phyloP scores from a whole-genome alignment of 2,329 filamentous ascomycete species.

The Diaporthe sp. region DNA sequence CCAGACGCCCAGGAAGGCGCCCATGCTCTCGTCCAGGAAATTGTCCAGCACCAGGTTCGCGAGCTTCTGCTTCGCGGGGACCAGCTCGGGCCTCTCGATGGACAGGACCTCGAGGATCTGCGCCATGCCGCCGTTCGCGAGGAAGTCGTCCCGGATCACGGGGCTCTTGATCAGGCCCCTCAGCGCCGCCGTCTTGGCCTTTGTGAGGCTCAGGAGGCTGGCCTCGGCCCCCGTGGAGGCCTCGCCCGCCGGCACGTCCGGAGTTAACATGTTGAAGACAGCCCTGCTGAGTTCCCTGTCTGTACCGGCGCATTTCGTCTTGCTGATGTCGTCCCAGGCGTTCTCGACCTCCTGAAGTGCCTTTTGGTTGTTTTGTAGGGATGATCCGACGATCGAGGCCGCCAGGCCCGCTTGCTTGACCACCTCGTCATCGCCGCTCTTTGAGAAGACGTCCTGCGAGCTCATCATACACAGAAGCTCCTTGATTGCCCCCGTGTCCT shows the following conservation, averaged over 20 bases:
- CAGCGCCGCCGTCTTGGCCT: slow-evolving; percentile 62
- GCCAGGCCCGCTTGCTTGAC: slow-evolving; percentile 59
- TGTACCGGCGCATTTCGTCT: slow-evolving; percentile 51
- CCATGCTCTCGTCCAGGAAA: slow-evolving; percentile 76
- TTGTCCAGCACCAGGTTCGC: slow-evolving; percentile 72
- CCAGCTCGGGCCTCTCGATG: slow-evolving; percentile 61
- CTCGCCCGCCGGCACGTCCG: slow-evolving; percentile 1
- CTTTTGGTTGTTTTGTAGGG: slow-evolving; percentile 75
- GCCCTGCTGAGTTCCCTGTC: slow-evolving; percentile 49
- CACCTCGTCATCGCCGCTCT: slow-evolving; percentile 42
- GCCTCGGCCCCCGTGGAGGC: slow-evolving; percentile 42
- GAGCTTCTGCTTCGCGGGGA: slow-evolving; percentile 64
- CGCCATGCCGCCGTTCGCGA: slow-evolving; percentile 65
- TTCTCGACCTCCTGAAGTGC: slow-evolving; percentile 66
- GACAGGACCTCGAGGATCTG: slow-evolving; percentile 66
- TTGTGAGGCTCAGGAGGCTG: slow-evolving; percentile 44
- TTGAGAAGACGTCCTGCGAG: slow-evolving; percentile 43
- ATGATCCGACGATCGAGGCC: slow-evolving; percentile 67
- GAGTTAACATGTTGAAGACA: slow-evolving; percentile 56
- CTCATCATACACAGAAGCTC: slow-evolving; percentile 70
- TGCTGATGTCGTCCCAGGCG: slow-evolving; percentile 59
- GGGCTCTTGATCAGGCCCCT: slow-evolving; percentile 68
- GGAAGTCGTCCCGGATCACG: slow-evolving; percentile 66
- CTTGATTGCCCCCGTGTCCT: slow-evolving; percentile 65
- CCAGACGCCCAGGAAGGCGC: slow-evolving; percentile 69